These are phyloP conservation scores for Sordaria brevicollis DNA, from an alignment of 495 filamentous ascomycete species.

Conservation along the genomic window DNA sequence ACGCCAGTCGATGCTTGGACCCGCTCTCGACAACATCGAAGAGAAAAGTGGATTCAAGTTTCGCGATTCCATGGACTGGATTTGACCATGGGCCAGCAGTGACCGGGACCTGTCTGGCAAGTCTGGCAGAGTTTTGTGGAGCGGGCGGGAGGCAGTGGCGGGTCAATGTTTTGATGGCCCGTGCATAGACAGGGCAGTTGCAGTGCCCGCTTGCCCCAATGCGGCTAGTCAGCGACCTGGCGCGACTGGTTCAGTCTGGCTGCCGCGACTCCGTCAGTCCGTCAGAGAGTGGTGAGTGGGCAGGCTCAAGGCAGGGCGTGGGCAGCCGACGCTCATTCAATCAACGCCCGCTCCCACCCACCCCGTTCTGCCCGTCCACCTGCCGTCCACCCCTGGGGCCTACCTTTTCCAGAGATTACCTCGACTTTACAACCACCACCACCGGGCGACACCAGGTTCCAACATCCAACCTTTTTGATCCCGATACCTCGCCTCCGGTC, in stretches of 20 bases:
- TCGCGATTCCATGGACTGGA: background rate
- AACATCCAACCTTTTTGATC: background rate
- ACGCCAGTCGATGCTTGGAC: background rate
- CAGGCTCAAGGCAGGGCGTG: too few species aligned
- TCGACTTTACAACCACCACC: background rate
- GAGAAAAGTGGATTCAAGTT: background rate
- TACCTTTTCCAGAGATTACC: background rate
- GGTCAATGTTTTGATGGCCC: conserved; percentile 11
- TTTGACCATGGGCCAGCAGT: background rate
- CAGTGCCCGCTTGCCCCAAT: conserved; percentile 5
- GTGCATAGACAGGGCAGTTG: conserved; percentile 10
- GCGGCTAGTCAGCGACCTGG: conserved; percentile 22
- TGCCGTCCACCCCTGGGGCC: background rate
- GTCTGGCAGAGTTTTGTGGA: background rate
- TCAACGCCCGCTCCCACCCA: conserved; percentile 1
- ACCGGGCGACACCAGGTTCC: background rate
- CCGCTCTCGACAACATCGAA: background rate
- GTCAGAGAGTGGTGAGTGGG: background rate
- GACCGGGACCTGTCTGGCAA: background rate
- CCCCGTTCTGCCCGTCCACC: conserved; percentile 4
- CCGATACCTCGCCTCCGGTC: background rate
- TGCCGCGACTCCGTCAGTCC: background rate
- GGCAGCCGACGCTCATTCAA: conserved; percentile 1
- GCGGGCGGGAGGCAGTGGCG: background rate
- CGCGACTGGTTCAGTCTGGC: conserved; percentile 10